Evolutionary conservation across 2,329 filamentous ascomycete genomes (phyloP).

Genomic region (Grosmannia huntii): DNA sequence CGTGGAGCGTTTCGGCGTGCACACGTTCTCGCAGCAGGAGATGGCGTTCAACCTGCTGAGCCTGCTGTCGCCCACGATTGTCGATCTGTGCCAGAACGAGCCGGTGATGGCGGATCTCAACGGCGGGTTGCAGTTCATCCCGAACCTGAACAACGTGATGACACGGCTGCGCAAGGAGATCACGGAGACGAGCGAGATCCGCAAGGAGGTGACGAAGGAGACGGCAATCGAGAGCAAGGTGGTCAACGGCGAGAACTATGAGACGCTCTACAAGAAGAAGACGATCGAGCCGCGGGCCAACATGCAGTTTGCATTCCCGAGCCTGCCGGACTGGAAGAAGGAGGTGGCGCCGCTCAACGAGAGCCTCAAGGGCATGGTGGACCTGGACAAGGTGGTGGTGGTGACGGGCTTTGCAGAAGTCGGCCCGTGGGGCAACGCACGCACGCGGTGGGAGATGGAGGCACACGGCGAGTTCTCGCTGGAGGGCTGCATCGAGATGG

Average conservation of each 20-base stretch:
- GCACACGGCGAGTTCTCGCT: constrained; percentile 92
- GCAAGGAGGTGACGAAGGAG: constrained; percentile 88
- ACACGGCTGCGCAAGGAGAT: constrained; percentile 86
- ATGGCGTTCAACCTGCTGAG: constrained; percentile 99
- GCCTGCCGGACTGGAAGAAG: constrained; percentile 78
- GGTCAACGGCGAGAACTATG: constrained; percentile 85
- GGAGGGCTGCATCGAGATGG: constrained; percentile 97
- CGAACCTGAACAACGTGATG: constrained; percentile 90
- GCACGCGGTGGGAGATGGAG: constrained; percentile 99
- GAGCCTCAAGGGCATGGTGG: constrained; percentile 92
- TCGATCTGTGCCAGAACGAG: constrained; percentile 89
- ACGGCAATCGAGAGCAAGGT: constrained; percentile 94
- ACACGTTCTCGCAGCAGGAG: constrained; percentile 97
- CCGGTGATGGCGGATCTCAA: constrained; percentile 96
- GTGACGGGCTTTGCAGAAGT: constrained; percentile 94
- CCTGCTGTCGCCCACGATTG: constrained; percentile 86
- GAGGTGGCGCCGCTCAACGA: constrained; percentile 83
- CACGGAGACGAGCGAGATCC: constrained; percentile 87
- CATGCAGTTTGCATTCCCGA: constrained; percentile 94
- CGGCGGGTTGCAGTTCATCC: constrained; percentile 93
- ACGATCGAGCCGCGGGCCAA: constrained; percentile 89
- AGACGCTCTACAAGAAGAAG: constrained; percentile 89
- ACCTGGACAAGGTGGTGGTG: constrained; percentile 94
- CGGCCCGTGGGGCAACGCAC: constrained; percentile 95
- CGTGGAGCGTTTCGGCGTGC: constrained; percentile 90